Percentiles rank a stretch among this genome's conserved stretches.
Evolutionary conservation across 148 eudicot genomes (phyloP).

Genomic region (Gaultheria prostrata): DNA sequence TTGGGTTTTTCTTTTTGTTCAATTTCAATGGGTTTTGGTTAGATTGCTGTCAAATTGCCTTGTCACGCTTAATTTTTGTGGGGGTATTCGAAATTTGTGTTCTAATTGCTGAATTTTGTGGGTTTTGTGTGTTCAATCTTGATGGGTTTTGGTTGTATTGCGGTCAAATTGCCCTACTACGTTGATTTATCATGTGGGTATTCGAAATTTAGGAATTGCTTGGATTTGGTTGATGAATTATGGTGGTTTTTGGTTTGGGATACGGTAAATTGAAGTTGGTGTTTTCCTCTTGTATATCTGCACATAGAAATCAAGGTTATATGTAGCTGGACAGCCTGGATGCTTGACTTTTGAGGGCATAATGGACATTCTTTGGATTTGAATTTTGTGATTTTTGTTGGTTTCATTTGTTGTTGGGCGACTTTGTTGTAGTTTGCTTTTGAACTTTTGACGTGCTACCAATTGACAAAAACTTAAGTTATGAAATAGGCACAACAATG

Average conservation of each 20-base stretch:
- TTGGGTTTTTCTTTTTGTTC: too few relatives aligned
- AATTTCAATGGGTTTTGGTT: too few relatives aligned
- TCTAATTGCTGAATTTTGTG: neutral
- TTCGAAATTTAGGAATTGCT: neutral
- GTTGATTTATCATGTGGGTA: neutral
- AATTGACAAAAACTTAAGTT: too few relatives aligned
- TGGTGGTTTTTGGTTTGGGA: neutral
- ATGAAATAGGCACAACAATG: too few relatives aligned
- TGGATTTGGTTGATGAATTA: neutral
- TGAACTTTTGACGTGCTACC: neutral
- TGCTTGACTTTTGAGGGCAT: neutral
- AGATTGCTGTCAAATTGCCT: neutral
- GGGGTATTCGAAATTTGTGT: neutral
- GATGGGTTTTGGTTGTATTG: slow-evolving; percentile 9
- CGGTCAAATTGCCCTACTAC: neutral
- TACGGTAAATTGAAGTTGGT: neutral
- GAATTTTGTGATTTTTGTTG: neutral
- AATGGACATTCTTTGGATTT: neutral
- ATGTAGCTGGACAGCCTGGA: neutral
- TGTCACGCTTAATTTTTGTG: neutral
- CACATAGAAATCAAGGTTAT: neutral
- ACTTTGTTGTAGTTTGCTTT: neutral
- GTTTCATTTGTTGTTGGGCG: neutral
- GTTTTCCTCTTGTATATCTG: neutral
- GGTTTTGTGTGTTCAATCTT: slow-evolving; percentile 2